Conservation (phyloP, 768 basidiomycete genomes). For the Grammothele lineata region DNA sequence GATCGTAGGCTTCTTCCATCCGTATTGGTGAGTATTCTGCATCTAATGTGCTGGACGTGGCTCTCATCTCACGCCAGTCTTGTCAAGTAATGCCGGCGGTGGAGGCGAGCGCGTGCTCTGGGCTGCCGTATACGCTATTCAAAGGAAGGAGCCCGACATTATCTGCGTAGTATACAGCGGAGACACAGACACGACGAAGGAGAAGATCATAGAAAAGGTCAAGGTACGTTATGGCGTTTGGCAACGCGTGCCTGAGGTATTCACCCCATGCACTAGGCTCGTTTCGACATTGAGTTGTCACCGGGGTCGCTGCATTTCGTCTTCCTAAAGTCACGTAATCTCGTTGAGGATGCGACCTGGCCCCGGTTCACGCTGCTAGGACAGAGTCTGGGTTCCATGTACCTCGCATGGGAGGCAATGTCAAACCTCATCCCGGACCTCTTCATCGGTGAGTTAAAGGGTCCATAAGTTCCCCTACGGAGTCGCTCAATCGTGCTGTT, state of each 20-base stretch:
- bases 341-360: constrained; percentile 84
- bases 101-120: constrained; percentile 96
- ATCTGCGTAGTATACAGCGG: constrained; percentile 87
- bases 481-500: too few relatives aligned
- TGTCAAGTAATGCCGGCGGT: constrained; percentile 84
- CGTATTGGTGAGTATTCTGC: constrained; percentile 72
- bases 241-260: too few relatives aligned
- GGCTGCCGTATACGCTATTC: constrained; percentile 79
- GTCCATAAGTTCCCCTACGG: too few relatives aligned
- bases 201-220: constrained; percentile 75
- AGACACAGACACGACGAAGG: constrained; percentile 76
- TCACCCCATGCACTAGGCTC: constrained; percentile 40
- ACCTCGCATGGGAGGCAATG: constrained; percentile 82
- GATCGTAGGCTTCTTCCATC: constrained; percentile 88
- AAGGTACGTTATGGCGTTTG: constrained; percentile 63
- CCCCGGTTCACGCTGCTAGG: constrained; percentile 88
- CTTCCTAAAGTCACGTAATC: constrained; percentile 62
- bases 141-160: constrained; percentile 58
- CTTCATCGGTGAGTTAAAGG: constrained; percentile 77
- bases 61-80: constrained; percentile 24
- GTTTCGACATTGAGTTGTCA: constrained; percentile 76
- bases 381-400: constrained; percentile 86
- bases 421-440: constrained; percentile 77
- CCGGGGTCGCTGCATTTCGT: constrained; percentile 71
- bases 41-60: background rate